phyloP scores from a whole-genome alignment of 164 flowering plant species.

The grape (Vitis vinifera) region ASM3070453v1 NC_081815.1:1507001-1507500 shows the following conservation, averaged over 20 bases:
- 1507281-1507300: constrained; percentile 18
- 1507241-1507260: constrained; percentile 21
- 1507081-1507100: constrained; percentile 27
- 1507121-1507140: constrained; percentile 30
- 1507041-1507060: constrained; percentile 22
- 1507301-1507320: constrained; percentile 24
- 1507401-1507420: constrained; percentile 29
- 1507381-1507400: constrained; percentile 30
- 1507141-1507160: constrained; percentile 19
- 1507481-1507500: constrained; percentile 28
- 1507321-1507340: constrained; percentile 26
- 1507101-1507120: constrained; percentile 26
- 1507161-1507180: constrained; percentile 40
- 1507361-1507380: constrained; percentile 19
- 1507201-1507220: constrained; percentile 15
- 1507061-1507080: constrained; percentile 30
- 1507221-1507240: constrained; percentile 4
- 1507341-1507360: constrained; percentile 13
- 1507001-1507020: constrained; percentile 30
- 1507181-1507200: constrained; percentile 23
- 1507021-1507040: constrained; percentile 21
- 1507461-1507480: constrained; percentile 12
- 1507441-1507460: constrained; percentile 13
- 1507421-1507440: constrained; percentile 16
- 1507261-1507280: constrained; percentile 22